Evolutionary conservation across 31 red algal species (phyloP), one percentile per base, ranked within the genome.

Genomic region (Bonnemaisonia californica): DNA sequence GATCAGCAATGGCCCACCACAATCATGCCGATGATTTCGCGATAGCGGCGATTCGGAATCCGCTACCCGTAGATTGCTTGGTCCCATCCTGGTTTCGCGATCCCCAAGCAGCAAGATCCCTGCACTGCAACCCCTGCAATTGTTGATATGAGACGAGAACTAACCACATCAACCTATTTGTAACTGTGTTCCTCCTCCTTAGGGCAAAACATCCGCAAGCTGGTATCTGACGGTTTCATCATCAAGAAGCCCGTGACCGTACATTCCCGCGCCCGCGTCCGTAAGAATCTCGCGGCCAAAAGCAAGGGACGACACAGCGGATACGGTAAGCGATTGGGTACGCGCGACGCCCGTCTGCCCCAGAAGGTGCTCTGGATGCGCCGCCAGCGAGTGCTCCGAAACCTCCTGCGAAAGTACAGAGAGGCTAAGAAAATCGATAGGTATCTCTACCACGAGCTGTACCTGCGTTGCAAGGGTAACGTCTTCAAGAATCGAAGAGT

Each of bases 401-500:
- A 92, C 36, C 57, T 99, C 64, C 81, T 99, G 24, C 77, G 94
- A 68, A 99, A 94, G 71, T 96, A 96, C 42, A 90, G 97, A 56
- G 97, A 89, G 61, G 83, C 82, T 24, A 95, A 95, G 60, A 99
- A 99, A 82, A 99, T 99, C 65, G 97, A 99, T 58, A 59, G 84
- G 31, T 92, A 99, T 42, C 74, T 99, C 26, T 99, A 96, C 75
- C 97, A 95, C 71, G 87, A 96, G 58, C 66, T 99, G 26, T 99
- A 99, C 71, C 41, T 96, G 29, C 80, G 90, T 23, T 94, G 93
- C 90, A 99, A 99, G 86, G 97, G 97, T 85, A 99, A 99, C 73
- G 93, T 96, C 13, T 99, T 99, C 69, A 99, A 99, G 81, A 99
- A 99, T 75, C 89, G 93, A 69, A 78, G 97, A 31, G 97, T 99